These are phyloP conservation scores for Circinella minor DNA, from an alignment of 371 early-diverging fungal species.

Conservation along the genomic window DNA sequence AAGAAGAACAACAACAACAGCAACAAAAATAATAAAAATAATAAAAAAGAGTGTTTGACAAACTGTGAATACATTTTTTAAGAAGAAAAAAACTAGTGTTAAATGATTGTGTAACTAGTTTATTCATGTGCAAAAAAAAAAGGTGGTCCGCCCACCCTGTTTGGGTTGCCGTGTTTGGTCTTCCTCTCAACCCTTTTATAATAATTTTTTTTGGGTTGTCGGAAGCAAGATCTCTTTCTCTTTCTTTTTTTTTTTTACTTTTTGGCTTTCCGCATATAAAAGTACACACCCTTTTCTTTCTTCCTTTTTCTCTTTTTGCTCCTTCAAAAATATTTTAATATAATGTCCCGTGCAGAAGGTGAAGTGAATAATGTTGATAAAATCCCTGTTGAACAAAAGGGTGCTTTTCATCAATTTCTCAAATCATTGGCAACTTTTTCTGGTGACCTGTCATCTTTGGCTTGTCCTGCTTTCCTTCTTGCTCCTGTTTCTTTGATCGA, in stretches of 20 bases:
- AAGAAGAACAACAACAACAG: not conserved
- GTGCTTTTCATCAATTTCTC: conserved; percentile 70
- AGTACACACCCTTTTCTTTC: not conserved
- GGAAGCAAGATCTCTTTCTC: conserved; percentile 5
- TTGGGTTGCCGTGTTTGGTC: too few species aligned
- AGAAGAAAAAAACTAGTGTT: not conserved
- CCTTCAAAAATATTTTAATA: not conserved
- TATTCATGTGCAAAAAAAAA: not conserved
- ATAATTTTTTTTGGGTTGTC: not conserved
- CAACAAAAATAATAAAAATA: not conserved
- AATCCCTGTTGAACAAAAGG: conserved; percentile 68
- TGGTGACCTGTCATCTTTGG: conserved; percentile 76
- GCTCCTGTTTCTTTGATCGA: conserved; percentile 76
- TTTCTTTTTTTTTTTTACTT: conserved; percentile 5
- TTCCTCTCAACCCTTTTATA: not conserved
- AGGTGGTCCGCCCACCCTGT: not conserved
- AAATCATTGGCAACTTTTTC: conserved; percentile 75
- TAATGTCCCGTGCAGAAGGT: conserved; percentile 22
- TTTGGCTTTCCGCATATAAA: conserved; percentile 1
- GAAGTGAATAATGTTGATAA: conserved; percentile 52
- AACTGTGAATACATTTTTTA: too few species aligned
- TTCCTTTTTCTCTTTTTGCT: not conserved
- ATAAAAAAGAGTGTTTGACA: not conserved
- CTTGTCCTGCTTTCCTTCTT: conserved; percentile 77
- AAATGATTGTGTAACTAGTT: not conserved